Base-by-base conservation (phyloP, 371 early-diverging fungal species). In the Apophysomyces ossiformis region DNA sequence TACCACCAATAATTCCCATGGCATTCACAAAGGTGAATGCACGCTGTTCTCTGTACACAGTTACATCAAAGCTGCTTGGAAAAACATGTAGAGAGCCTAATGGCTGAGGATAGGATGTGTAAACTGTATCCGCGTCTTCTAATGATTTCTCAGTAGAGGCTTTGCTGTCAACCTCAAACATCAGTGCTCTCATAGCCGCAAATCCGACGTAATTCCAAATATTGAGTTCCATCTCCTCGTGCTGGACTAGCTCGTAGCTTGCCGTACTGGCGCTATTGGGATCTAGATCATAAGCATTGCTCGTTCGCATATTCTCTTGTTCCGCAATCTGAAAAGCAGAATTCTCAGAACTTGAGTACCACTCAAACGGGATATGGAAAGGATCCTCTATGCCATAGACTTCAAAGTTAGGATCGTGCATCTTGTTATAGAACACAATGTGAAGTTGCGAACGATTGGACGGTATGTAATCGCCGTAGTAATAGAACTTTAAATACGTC, bases 1-100 rank as follows among this genome's bases (percentile, higher is more conserved):
- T 72, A 58, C 78, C 78, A n/a, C 78, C 78, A 16, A 77, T 45
- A 12, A 75, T 68, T 2, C 78, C 78, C 67, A 75, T 70, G 0
- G 72, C 75, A 41, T 75, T 70, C 1, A 77, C 56, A n/a, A 77
- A 47, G 0, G 75, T 72, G n/a, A 74, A 77, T 7, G 73, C 73
- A 1, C 73, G 62, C 32, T 74, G 75, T 44, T 77, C 78, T 21
- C 67, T 43, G 8, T 65, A 35, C 3, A 77, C 67, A 0, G 57
- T 58, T 1, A 54, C 47, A 45, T 69, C 37, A 45, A 64, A 67
- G 21, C 58, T 60, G 3, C 58, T 37, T 2, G 78, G 67, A 36
- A 67, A 70, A 4, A 77, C 67, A 37, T 72, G 61, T 2, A 77
- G 6, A 4, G 68, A 61, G 0, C 75, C 77, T 9, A 71, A 15